Evolutionary conservation across 148 eudicot genomes (phyloP), one percentile per base, ranked within the genome.

Genomic region (Dianthus caryophyllus): DNA sequence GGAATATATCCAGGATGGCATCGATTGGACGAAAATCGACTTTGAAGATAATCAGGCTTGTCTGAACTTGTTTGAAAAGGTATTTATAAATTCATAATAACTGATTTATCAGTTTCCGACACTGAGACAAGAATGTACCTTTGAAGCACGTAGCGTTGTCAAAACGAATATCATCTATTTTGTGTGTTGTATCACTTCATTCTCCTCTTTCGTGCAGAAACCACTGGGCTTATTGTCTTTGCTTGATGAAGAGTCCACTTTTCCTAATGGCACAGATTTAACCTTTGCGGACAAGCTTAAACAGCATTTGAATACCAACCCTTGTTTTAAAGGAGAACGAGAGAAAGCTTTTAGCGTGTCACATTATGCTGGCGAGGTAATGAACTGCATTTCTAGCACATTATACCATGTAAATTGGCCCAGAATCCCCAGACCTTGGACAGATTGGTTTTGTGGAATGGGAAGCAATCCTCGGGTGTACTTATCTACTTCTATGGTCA

Each of bases 291-390:
- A 81, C 78, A 95, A 95, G 87, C 93, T 95, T 55, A 90, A 87
- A 82, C 86, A 95, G 72, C 99, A 95, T 74, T 71, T 95, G 75
- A 72, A 75, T 31, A 70, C 89, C 33, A 82, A 85, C 75, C 73
- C 89, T 36, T 88, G 86, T 76, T 95, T 95, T 68, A 78, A 73
- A 82, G 97, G 93, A 80, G 97, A 90, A 69, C 85, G 90, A 54
- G 90, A 66, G 21, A 91, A 87, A 82, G 82, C 89, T 56, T 95
- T 95, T 74, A 77, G 81, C 36, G 96, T 94, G 31, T 71, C 81
- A 73, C 99, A 95, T 75, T 95, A 95, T 82, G 99, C 99, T 5
- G 99, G 99, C 71, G 96, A 95, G 92, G 97, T 95, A 81, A 68
- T 68, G 27, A 59, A 52, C 64, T 16, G 11, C 16, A 61, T 36